These are phyloP conservation scores for Tylopilus sp. DNA, from an alignment of 1,284 basidiomycete genomes.

Conservation along the genomic window DNA sequence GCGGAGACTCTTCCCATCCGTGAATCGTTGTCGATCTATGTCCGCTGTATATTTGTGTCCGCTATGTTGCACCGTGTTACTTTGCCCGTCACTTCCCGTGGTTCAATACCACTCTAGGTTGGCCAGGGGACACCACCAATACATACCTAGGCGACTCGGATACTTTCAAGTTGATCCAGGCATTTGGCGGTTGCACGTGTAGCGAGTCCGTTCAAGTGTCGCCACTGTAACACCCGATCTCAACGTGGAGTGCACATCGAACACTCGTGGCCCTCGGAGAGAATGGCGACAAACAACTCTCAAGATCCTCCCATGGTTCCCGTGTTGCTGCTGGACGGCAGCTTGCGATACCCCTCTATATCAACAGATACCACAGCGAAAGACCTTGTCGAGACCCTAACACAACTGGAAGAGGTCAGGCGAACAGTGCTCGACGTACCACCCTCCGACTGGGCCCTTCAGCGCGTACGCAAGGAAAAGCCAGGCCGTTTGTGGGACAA, in stretches of 20 bases:
- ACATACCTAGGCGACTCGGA: too few species aligned
- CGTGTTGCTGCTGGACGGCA: slow-evolving; percentile 51
- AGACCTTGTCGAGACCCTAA: slow-evolving; percentile 53
- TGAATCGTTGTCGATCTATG: slow-evolving; percentile 11
- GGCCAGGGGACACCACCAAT: too few species aligned
- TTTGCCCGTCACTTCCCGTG: not conserved
- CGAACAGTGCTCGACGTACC: slow-evolving; percentile 53
- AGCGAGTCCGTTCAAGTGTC: not conserved
- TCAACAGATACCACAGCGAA: slow-evolving; percentile 47
- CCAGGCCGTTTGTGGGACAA: slow-evolving; percentile 66
- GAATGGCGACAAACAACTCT: slow-evolving; percentile 29
- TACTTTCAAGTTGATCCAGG: too few species aligned
- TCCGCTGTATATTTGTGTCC: not conserved
- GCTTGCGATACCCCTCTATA: slow-evolving; percentile 60
- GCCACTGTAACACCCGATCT: slow-evolving; percentile 1
- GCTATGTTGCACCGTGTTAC: not conserved
- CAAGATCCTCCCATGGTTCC: slow-evolving; percentile 50
- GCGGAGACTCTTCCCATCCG: slow-evolving; percentile 35
- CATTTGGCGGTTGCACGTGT: too few species aligned
- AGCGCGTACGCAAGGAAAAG: slow-evolving; percentile 53
- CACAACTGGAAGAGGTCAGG: slow-evolving; percentile 45
- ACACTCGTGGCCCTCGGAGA: not conserved
- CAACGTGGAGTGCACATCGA: slow-evolving; percentile 6
- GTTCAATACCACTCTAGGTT: not conserved
- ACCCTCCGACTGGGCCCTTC: slow-evolving; percentile 62